These are phyloP conservation scores for Lipomyces sp. DNA, from an alignment of 805 yeast genomes.

Conservation along the genomic window DNA sequence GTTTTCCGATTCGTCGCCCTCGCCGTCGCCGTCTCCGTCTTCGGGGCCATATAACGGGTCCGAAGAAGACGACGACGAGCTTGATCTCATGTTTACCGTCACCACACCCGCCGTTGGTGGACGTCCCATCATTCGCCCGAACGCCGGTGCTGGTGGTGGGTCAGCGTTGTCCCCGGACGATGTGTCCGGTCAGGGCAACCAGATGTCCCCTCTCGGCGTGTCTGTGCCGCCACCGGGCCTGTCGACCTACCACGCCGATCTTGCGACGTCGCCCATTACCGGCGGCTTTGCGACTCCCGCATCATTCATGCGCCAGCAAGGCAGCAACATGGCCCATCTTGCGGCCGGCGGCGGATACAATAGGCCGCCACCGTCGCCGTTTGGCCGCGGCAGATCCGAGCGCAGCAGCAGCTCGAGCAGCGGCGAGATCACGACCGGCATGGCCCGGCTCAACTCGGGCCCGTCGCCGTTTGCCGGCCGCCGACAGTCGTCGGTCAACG, in stretches of 20 bases:
- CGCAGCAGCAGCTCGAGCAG: too few species aligned
- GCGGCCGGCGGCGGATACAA: constrained; percentile 16
- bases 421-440: too few species aligned
- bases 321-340: neutral
- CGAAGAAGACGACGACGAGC: too few species aligned
- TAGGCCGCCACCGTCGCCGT: constrained; percentile 5
- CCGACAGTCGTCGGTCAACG: constrained; percentile 26
- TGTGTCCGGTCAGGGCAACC: too few species aligned
- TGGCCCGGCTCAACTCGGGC: constrained; percentile 1
- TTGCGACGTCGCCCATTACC: constrained; percentile 29
- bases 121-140: too few species aligned
- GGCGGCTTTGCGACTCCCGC: constrained; percentile 14
- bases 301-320: neutral
- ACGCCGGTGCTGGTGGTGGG: too few species aligned
- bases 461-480: neutral
- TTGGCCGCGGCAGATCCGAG: neutral
- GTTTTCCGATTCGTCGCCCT: too few species aligned
- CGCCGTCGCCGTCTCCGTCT: too few species aligned
- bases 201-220: too few species aligned
- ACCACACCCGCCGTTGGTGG: too few species aligned
- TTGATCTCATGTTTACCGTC: neutral
- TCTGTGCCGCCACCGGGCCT: constrained; percentile 20
- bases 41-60: too few species aligned
- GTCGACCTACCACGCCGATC: constrained; percentile 28
- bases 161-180: too few species aligned